phyloP scores from a whole-genome alignment of 495 filamentous ascomycete species.

The Annulohypoxylon bovei region DNA sequence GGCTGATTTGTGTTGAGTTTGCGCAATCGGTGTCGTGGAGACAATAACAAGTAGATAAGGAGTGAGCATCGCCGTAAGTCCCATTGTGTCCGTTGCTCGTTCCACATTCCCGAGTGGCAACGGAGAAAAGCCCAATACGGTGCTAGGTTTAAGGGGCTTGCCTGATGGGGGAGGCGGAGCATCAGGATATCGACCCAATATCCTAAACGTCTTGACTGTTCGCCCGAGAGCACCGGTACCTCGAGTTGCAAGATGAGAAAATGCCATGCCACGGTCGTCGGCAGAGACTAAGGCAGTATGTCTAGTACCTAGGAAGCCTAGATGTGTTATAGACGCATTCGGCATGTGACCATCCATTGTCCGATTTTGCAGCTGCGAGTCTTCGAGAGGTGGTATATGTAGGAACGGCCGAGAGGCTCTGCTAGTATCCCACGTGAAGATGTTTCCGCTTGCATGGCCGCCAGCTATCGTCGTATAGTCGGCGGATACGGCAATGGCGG shows the following conservation, averaged over 20 bases:
- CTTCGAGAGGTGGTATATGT: constrained; percentile 79
- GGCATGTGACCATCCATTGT: constrained; percentile 83
- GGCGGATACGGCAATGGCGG: constrained; percentile 87
- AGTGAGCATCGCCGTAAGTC: constrained; percentile 93
- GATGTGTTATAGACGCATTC: constrained; percentile 79
- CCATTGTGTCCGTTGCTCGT: constrained; percentile 85
- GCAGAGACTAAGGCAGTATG: constrained; percentile 98
- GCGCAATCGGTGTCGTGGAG: constrained; percentile 93
- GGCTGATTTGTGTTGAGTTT: constrained; percentile 92
- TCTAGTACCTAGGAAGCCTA: constrained; percentile 93
- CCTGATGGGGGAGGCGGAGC: constrained; percentile 57
- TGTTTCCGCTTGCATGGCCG: constrained; percentile 88
- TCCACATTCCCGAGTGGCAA: constrained; percentile 93
- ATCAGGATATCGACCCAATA: constrained; percentile 90
- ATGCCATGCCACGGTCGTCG: constrained; percentile 95
- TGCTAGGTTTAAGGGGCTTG: constrained; percentile 88
- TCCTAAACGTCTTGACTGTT: constrained; percentile 86
- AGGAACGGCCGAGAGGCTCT: constrained; percentile 86
- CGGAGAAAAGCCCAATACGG: constrained; percentile 90
- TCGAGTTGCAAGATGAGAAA: constrained; percentile 93
- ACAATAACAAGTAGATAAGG: constrained; percentile 96
- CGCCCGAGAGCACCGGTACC: constrained; percentile 87
- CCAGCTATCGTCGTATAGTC: constrained; percentile 91
- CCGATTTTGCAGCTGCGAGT: constrained; percentile 69
- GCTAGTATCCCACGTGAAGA: constrained; percentile 96